Conservation (phyloP, 305 asterid genomes). For the Monarda citriodora region DNA sequence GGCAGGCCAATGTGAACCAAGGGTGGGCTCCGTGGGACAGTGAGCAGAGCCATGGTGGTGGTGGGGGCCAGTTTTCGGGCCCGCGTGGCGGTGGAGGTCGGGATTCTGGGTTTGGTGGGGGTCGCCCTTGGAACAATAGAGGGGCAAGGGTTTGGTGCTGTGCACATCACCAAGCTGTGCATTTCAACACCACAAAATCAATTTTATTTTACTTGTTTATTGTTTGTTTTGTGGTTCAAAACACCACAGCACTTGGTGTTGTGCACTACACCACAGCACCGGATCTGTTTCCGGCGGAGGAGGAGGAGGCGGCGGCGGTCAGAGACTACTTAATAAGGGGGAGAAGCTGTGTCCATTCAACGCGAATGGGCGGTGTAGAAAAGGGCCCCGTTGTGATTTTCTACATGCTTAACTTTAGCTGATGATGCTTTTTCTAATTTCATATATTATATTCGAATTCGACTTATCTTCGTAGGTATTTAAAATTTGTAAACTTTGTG, state of each 20-base stretch:
- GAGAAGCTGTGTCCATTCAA: slow-evolving; percentile 66
- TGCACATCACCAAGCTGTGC: too few relatives aligned
- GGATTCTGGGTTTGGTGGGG: slow-evolving; percentile 47
- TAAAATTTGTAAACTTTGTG: too few relatives aligned
- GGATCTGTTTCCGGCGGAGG: slow-evolving; percentile 40
- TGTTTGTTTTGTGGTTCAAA: too few relatives aligned
- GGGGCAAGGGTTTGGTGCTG: too few relatives aligned
- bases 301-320: slow-evolving; percentile 27
- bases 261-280: too few relatives aligned
- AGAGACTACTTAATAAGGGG: slow-evolving; percentile 30
- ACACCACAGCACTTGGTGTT: too few relatives aligned
- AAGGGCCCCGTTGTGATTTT: slow-evolving; percentile 77
- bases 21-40: slow-evolving; percentile 65
- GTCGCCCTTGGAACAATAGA: slow-evolving; percentile 71
- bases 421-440: too few relatives aligned
- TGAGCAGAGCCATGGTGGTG: slow-evolving; percentile 44
- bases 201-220: too few relatives aligned
- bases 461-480: too few relatives aligned
- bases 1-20: slow-evolving; percentile 53
- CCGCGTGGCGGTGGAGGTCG: slow-evolving; percentile 57
- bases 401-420: slow-evolving; percentile 40
- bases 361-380: slow-evolving; percentile 60
- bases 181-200: too few relatives aligned
- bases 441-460: too few relatives aligned
- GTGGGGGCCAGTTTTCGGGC: slow-evolving; percentile 52